phyloP scores from a whole-genome alignment of 441 rosid species.

The Euphorbia corollata region DNA sequence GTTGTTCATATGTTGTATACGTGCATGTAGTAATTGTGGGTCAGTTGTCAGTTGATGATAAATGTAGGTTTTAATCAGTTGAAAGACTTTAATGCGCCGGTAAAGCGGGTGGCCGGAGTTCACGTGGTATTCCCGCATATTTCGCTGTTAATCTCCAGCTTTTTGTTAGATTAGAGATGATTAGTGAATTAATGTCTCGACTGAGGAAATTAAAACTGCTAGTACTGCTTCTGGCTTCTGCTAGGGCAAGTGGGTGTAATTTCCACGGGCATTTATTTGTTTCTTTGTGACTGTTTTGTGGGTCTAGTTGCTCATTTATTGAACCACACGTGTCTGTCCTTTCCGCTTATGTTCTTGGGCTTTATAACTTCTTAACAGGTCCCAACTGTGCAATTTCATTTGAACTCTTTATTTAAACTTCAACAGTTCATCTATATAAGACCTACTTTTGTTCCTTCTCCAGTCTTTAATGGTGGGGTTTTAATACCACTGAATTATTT shows the following conservation, averaged over 20 bases:
- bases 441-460: neutral
- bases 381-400: conserved; percentile 18
- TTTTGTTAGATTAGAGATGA: no score
- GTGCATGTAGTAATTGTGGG: neutral
- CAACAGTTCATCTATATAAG: neutral
- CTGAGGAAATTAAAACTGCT: neutral
- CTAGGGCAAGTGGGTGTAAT: conserved; percentile 38
- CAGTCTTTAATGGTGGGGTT: neutral
- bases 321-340: conserved; percentile 36
- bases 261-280: conserved; percentile 32
- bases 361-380: conserved; percentile 13
- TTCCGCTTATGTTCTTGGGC: conserved; percentile 6
- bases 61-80: neutral
- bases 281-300: conserved; percentile 25
- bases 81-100: no score
- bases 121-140: conserved; percentile 88
- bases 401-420: neutral
- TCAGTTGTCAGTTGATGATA: conserved; percentile 4
- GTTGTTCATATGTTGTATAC: neutral
- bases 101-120: conserved; percentile 47
- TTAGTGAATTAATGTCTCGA: neutral
- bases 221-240: conserved; percentile 9
- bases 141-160: conserved; percentile 43
- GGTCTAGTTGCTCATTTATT: conserved; percentile 25
- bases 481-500: neutral